Evolutionary conservation across 106 monocot species (phyloP).

Genomic region (Dioscorea alata): DNA sequence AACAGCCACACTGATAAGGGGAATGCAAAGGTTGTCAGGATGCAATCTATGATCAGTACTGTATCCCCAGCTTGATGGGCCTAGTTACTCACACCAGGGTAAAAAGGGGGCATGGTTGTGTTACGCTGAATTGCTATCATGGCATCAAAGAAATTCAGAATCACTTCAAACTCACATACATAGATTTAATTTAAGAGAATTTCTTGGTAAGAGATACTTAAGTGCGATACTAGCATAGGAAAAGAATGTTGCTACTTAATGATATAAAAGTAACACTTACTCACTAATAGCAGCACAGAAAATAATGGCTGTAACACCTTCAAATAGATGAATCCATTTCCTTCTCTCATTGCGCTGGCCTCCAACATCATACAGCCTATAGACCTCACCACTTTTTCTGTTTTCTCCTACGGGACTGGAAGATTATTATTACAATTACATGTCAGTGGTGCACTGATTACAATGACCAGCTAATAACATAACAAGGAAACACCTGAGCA

Average conservation of each 20-base stretch:
- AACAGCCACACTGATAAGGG: too few species aligned
- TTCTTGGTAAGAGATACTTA: background rate
- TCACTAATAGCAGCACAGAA: slow-evolving; percentile 99
- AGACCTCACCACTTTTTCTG: slow-evolving; percentile 92
- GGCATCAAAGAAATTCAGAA: background rate
- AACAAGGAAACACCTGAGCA: too few species aligned
- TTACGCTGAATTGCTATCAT: background rate
- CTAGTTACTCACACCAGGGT: too few species aligned
- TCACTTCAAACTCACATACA: background rate
- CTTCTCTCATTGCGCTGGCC: slow-evolving; percentile 98
- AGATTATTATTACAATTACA: background rate
- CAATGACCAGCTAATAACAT: too few species aligned
- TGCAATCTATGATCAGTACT: too few species aligned
- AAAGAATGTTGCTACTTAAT: background rate
- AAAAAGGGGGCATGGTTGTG: background rate
- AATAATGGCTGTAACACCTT: slow-evolving; percentile 94
- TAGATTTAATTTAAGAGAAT: background rate
- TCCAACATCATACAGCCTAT: slow-evolving; percentile 91
- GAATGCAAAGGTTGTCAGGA: too few species aligned
- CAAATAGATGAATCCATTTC: slow-evolving; percentile 99
- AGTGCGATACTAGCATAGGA: background rate
- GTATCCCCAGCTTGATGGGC: too few species aligned
- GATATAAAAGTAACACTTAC: slow-evolving; percentile 39
- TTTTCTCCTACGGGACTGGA: slow-evolving; percentile 89
- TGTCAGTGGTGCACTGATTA: too few species aligned